Evolutionary conservation across 805 yeast genomes (phyloP).

Genomic region (Candida vaughaniae): DNA sequence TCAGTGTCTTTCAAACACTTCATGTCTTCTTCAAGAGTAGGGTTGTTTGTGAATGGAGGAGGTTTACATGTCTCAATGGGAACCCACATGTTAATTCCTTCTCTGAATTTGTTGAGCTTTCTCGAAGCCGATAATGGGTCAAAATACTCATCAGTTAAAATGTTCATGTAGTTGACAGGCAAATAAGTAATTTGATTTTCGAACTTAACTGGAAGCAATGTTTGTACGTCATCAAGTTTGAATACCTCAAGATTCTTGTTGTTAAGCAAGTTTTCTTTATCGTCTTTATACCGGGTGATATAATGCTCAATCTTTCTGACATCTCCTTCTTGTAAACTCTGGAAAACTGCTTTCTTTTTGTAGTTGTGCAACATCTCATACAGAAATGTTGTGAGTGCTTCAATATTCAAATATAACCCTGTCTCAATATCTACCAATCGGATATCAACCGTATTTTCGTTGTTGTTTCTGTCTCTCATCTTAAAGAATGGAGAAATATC

Average conservation of each 20-base stretch:
- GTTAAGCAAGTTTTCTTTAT: conserved; percentile 10
- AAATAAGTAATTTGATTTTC: conserved; percentile 37
- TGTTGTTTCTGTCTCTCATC: conserved; percentile 38
- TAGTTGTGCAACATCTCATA: conserved; percentile 17
- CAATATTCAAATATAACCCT: conserved; percentile 39
- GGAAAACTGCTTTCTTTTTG: conserved; percentile 19
- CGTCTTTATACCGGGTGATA: conserved; percentile 11
- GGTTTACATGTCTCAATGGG: conserved; percentile 9
- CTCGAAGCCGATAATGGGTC: conserved; percentile 12
- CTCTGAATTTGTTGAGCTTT: conserved; percentile 9
- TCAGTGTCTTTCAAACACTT: conserved; percentile 11
- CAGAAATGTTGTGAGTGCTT: conserved; percentile 29
- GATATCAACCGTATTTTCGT: conserved; percentile 52
- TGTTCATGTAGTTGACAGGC: conserved; percentile 27
- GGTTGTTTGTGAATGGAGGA: conserved; percentile 3
- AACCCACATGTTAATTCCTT: conserved; percentile 12
- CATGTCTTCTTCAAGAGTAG: conserved; percentile 11
- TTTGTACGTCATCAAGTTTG: conserved; percentile 28
- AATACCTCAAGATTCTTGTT: conserved; percentile 23
- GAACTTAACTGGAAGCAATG: conserved; percentile 32
- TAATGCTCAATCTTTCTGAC: conserved; percentile 15
- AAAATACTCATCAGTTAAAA: conserved; percentile 28
- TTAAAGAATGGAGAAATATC: conserved; percentile 32
- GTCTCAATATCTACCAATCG: conserved; percentile 51
- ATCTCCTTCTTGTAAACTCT: conserved; percentile 12